Percentiles rank a stretch among this genome's conserved stretches.
Evolutionary conservation across 202 grass and related monocot genomes (phyloP).

Genomic region (Eragrostis tef): DNA sequence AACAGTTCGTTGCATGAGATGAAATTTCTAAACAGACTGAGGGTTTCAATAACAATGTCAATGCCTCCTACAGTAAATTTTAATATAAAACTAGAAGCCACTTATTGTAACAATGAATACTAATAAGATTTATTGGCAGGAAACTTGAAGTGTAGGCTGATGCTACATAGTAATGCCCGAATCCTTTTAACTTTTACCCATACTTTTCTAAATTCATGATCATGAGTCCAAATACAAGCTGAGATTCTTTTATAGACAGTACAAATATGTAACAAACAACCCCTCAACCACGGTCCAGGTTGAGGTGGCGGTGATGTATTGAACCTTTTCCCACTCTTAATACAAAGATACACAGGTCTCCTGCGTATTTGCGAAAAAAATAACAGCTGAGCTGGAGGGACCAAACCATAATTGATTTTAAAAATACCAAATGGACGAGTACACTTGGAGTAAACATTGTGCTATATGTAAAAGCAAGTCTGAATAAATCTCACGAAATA

Average conservation of each 20-base stretch:
- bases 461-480: not conserved
- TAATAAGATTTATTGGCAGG: conserved; percentile 1
- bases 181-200: not conserved
- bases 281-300: too few relatives aligned
- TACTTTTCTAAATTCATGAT: not conserved
- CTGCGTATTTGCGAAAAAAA: too few relatives aligned
- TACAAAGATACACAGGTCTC: too few relatives aligned
- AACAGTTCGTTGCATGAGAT: not conserved
- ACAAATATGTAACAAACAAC: too few relatives aligned
- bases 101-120: not conserved
- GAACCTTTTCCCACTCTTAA: too few relatives aligned
- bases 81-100: not conserved
- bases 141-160: not conserved
- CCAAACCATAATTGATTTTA: not conserved
- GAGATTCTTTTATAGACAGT: too few relatives aligned
- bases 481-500: not conserved
- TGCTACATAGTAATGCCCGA: not conserved
- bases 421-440: not conserved
- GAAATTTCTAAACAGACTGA: conserved; percentile 3
- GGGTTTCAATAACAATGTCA: not conserved
- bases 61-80: not conserved
- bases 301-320: too few relatives aligned
- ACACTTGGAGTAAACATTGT: not conserved
- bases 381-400: not conserved
- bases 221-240: not conserved